These are phyloP conservation scores for Arthrobotrys pseudoclavata DNA, from an alignment of 2,329 filamentous ascomycete species.

Conservation along the genomic window DNA sequence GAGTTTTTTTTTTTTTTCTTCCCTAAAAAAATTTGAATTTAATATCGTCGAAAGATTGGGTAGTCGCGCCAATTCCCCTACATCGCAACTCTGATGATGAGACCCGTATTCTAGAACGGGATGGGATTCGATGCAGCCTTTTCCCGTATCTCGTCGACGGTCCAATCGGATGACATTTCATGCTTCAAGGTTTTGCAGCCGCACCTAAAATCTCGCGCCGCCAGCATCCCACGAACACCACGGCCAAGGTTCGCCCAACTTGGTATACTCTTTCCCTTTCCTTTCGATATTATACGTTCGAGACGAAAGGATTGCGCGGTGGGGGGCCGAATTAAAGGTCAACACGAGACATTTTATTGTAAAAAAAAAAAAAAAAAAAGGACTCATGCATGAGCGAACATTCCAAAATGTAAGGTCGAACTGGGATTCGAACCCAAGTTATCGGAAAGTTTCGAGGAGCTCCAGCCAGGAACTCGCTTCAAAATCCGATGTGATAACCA, in stretches of 20 bases:
- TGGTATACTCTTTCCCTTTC: slow-evolving; percentile 64
- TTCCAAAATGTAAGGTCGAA: slow-evolving; percentile 47
- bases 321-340: background rate
- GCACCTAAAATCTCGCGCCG: slow-evolving; percentile 64
- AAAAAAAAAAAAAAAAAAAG: slow-evolving; percentile 5
- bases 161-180: slow-evolving; percentile 26
- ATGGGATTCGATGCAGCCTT: slow-evolving; percentile 32
- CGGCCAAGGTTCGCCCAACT: slow-evolving; percentile 63
- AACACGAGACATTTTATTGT: background rate
- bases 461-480: slow-evolving; percentile 19
- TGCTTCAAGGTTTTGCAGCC: slow-evolving; percentile 35
- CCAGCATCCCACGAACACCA: slow-evolving; percentile 29
- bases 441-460: slow-evolving; percentile 40
- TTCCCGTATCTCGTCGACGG: slow-evolving; percentile 2
- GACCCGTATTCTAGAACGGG: slow-evolving; percentile 37
- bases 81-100: background rate
- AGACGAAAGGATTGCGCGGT: slow-evolving; percentile 19
- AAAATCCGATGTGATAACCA: slow-evolving; percentile 59
- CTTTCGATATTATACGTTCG: slow-evolving; percentile 6
- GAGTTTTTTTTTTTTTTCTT: too few relatives aligned
- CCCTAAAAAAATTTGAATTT: too few relatives aligned
- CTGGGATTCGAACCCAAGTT: slow-evolving; percentile 56
- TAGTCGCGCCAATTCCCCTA: too few relatives aligned
- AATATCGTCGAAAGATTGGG: too few relatives aligned
- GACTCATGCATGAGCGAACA: slow-evolving; percentile 4